These are phyloP conservation scores for Ophiobolus disseminans DNA, from an alignment of 2,329 filamentous ascomycete species.

Conservation along the genomic window DNA sequence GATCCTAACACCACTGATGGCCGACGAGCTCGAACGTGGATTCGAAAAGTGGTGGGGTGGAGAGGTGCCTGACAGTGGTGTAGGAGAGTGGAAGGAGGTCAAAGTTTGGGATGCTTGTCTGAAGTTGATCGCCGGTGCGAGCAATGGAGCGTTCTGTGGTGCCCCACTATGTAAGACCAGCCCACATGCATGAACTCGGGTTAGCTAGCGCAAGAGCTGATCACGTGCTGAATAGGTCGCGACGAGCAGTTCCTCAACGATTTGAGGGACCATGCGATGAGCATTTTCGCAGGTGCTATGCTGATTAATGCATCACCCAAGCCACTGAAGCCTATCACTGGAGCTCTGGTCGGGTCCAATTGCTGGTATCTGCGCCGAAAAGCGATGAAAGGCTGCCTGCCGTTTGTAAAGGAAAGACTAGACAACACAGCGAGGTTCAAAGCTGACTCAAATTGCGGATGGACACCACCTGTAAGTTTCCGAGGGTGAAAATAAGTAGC, in stretches of 20 bases:
- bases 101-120: constrained; percentile 20
- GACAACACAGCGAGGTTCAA: constrained; percentile 20
- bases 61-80: not conserved
- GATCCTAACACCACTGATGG: constrained; percentile 21
- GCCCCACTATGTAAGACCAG: constrained; percentile 20
- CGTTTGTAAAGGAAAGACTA: constrained; percentile 21
- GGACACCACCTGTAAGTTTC: constrained; percentile 17
- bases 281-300: constrained; percentile 21
- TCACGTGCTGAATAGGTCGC: constrained; percentile 7
- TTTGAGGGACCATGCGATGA: constrained; percentile 20
- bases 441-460: constrained; percentile 14
- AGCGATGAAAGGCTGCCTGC: constrained; percentile 16
- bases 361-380: constrained; percentile 17
- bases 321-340: constrained; percentile 17
- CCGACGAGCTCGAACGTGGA: constrained; percentile 17
- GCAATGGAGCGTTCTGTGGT: constrained; percentile 24
- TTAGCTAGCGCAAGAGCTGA: constrained; percentile 1
- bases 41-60: constrained; percentile 19
- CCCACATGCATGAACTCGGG: no score
- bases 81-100: constrained; percentile 20
- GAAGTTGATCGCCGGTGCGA: constrained; percentile 18
- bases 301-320: constrained; percentile 20
- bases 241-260: constrained; percentile 18
- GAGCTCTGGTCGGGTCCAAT: constrained; percentile 13
- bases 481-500: not conserved